Conservation (phyloP, 2,329 filamentous ascomycete genomes). For the Phialophora chinensis region DNA sequence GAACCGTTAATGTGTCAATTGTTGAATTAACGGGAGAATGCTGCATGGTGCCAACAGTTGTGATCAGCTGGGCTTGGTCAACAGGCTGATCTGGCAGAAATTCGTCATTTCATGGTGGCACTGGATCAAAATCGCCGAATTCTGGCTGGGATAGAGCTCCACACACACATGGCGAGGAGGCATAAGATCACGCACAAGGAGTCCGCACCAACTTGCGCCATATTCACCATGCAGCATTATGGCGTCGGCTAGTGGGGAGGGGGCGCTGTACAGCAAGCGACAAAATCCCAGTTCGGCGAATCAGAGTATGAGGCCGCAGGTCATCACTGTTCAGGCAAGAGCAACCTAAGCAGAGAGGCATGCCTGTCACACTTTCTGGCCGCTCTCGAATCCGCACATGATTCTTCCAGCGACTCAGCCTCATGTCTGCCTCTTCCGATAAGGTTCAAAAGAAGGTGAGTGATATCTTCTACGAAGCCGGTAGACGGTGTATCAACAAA, state of each 20-base stretch:
- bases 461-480: background rate
- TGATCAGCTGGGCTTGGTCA: background rate
- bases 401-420: background rate
- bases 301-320: background rate
- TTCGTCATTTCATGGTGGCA: background rate
- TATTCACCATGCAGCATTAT: background rate
- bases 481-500: background rate
- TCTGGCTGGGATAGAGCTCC: conserved; percentile 1
- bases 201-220: background rate
- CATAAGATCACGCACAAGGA: background rate
- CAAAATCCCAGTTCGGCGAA: background rate
- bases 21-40: background rate
- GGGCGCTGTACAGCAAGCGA: background rate
- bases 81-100: background rate
- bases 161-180: background rate
- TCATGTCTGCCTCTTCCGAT: background rate
- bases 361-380: background rate
- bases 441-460: background rate
- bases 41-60: background rate
- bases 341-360: too few species aligned
- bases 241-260: background rate
- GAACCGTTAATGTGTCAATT: background rate
- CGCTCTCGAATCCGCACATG: background rate
- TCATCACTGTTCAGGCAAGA: background rate
- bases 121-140: background rate